Evolutionary conservation across 1,284 basidiomycete genomes (phyloP).

Genomic region (Filobasidium uniguttulatum): DNA sequence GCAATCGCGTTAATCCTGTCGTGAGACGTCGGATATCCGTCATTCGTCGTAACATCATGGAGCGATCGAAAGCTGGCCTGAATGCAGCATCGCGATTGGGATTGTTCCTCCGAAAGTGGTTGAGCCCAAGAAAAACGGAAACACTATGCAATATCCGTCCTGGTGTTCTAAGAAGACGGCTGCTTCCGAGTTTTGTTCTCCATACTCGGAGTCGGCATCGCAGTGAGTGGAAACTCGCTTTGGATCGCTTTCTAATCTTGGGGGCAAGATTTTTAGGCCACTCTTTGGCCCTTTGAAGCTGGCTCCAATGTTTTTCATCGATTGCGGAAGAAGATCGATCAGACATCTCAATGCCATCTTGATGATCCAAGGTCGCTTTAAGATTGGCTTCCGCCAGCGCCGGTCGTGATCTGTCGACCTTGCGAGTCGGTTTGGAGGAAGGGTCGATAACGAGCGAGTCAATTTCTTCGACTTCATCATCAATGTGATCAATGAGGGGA

Average conservation of each 20-base stretch:
- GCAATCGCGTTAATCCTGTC: slow-evolving; percentile 61
- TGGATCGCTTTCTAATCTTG: not conserved
- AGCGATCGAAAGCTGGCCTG: slow-evolving; percentile 30
- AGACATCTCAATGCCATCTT: not conserved
- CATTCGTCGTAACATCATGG: slow-evolving; percentile 52
- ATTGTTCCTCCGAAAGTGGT: not conserved
- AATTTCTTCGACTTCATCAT: slow-evolving; percentile 64
- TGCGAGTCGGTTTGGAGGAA: slow-evolving; percentile 10
- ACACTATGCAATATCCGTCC: not conserved
- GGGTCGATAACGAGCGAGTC: slow-evolving; percentile 52
- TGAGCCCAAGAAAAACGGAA: not conserved
- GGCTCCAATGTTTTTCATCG: no score
- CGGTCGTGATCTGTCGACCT: not conserved
- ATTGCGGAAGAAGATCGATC: not conserved
- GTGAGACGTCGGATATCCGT: slow-evolving; percentile 67
- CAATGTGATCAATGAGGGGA: slow-evolving; percentile 69
- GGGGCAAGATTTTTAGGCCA: not conserved
- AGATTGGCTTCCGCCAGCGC: not conserved
- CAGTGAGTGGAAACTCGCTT: not conserved
- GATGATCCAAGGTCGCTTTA: not conserved
- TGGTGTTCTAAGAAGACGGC: not conserved
- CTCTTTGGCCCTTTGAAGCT: not conserved
- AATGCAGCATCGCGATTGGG: slow-evolving; percentile 6
- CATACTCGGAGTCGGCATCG: not conserved
- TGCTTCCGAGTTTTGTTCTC: not conserved